Base-by-base conservation (phyloP, 2,329 filamentous ascomycete species). In the Aspergillus transmontanensis region DNA sequence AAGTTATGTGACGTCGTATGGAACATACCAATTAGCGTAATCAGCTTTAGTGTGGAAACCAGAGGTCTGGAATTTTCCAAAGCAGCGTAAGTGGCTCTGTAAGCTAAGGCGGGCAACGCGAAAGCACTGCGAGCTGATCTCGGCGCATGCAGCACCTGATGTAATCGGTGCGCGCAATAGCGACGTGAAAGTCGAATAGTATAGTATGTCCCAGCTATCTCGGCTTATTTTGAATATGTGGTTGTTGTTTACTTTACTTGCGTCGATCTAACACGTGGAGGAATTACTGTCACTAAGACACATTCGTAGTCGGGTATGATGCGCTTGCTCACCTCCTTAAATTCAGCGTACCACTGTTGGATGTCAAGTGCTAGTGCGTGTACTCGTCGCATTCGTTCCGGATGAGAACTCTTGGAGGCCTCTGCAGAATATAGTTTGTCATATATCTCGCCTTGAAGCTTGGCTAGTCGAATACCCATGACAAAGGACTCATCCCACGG, bases 1-100 rank as follows among this genome's bases (percentile, higher is more conserved):
- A 26, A 16, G 21, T 36, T n/a, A 39, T 1, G n/a, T 48, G 43
- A 23, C 14, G 6, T 57, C 1, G 7, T 28, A 19, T 6, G 21
- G n/a, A 30, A 19, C 16, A 26, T n/a, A 71, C 68, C 69, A 71
- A 46, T 72, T 71, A 1, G 63, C 64, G 60, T 71, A 71, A 14
- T 72, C 68, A 1, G 58, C 36, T 2, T 63, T 53, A 5, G 68
- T 63, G 6, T 65, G 58, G 23, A 59, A 58, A 6, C 58, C 51
- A 23, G 58, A 60, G 26, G 43, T 41, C 28, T 43, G 53, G 50
- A 66, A 69, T 9, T 60, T 60, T 2, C 62, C 57, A 26, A 71
- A 68, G 36, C 58, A 65, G 9, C 50, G 32, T 11, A 72, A 58
- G 50, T 72, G 68, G n/a, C 58, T 62, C 39, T 66, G 48, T 56